These are phyloP conservation scores for Lagenidium sp. DNA, from an alignment of 352 stramenopile genomes.

Conservation along the genomic window DNA sequence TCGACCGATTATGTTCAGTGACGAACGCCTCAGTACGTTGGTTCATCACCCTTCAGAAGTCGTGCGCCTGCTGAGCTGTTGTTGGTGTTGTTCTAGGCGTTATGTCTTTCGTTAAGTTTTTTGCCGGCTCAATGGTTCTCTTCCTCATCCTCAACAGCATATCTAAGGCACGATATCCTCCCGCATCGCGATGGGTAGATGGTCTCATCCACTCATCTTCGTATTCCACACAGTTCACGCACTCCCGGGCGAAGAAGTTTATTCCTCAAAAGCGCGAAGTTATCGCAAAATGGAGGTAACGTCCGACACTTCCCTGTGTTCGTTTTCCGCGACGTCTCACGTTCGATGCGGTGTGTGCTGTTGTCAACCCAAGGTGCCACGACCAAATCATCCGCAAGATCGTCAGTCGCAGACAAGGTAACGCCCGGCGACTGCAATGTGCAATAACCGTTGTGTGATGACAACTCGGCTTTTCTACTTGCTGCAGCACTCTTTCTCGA, in stretches of 20 bases:
- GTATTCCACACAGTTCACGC: conserved; percentile 27
- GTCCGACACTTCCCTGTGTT: too few species aligned
- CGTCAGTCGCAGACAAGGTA: conserved; percentile 25
- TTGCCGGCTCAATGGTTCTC: conserved; percentile 21
- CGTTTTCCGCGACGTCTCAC: neutral
- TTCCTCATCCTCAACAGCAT: conserved; percentile 32
- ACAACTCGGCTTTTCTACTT: neutral
- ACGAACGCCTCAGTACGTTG: too few species aligned
- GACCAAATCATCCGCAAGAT: conserved; percentile 28
- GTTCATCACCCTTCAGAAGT: neutral
- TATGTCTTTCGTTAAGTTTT: conserved; percentile 26
- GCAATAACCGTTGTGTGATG: too few species aligned
- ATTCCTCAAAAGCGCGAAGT: conserved; percentile 21
- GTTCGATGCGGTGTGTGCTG: neutral
- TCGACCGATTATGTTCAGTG: conserved; percentile 31
- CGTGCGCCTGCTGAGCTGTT: neutral
- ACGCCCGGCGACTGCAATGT: neutral
- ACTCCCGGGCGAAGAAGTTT: conserved; percentile 26
- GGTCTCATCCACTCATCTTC: neutral
- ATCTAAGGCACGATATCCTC: conserved; percentile 27
- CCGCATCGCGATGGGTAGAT: too few species aligned
- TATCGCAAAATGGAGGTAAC: conserved; percentile 30
- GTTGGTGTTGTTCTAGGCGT: conserved; percentile 7
- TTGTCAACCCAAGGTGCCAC: conserved; percentile 17
- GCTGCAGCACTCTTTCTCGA: conserved; percentile 28